phyloP scores from a whole-genome alignment of 2,329 filamentous ascomycete genomes.

The Tetracladium maxilliforme region DNA sequence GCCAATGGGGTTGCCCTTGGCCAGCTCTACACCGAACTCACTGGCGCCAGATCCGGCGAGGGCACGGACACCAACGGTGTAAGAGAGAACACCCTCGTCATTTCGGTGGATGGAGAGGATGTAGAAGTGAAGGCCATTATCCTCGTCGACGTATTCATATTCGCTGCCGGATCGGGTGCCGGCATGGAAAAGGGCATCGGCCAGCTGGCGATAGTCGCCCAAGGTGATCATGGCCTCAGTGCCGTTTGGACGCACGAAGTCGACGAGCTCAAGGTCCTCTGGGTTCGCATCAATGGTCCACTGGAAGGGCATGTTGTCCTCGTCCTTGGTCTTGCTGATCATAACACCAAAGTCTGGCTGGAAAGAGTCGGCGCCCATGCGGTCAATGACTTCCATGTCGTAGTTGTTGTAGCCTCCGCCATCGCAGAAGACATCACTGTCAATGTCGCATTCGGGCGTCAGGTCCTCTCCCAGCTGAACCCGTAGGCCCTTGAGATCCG shows the following conservation, averaged over 20 bases:
- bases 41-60: slow-evolving; percentile 20
- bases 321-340: slow-evolving; percentile 35
- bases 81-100: slow-evolving; percentile 25
- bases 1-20: slow-evolving; percentile 15
- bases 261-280: slow-evolving; percentile 31
- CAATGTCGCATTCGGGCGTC: slow-evolving; percentile 25
- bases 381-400: slow-evolving; percentile 35
- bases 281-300: slow-evolving; percentile 40
- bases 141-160: slow-evolving; percentile 29
- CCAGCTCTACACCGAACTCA: slow-evolving; percentile 20
- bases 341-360: slow-evolving; percentile 34
- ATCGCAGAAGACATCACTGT: slow-evolving; percentile 30
- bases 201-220: slow-evolving; percentile 36
- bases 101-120: slow-evolving; percentile 26
- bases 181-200: slow-evolving; percentile 37
- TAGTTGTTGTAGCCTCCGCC: slow-evolving; percentile 34
- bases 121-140: slow-evolving; percentile 34
- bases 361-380: slow-evolving; percentile 38
- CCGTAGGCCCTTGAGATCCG: slow-evolving; percentile 29
- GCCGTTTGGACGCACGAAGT: slow-evolving; percentile 33
- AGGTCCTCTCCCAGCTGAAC: slow-evolving; percentile 28
- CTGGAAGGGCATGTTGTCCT: slow-evolving; percentile 29
- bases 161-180: slow-evolving; percentile 33
- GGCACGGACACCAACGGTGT: slow-evolving; percentile 29
- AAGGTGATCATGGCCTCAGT: slow-evolving; percentile 28